Conservation (phyloP, 2,329 filamentous ascomycete genomes). For the Emergomyces pasteurianus region DNA sequence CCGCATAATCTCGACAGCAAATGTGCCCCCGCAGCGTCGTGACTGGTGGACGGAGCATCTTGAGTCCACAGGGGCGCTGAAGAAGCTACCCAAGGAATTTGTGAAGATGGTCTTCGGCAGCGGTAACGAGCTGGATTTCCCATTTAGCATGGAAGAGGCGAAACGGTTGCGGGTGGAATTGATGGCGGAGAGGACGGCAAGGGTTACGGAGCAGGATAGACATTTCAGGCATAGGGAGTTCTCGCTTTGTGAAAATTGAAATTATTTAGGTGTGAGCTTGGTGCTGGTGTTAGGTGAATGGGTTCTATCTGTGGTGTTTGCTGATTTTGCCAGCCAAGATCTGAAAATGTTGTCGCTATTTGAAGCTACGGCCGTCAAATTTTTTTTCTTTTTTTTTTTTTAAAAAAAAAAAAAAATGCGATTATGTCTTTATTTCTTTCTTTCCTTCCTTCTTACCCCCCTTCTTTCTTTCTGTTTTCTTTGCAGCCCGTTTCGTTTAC, state of each 20-base stretch:
- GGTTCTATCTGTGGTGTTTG: background rate
- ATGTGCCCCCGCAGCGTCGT: conserved; percentile 4
- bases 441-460: too few species aligned
- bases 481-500: too few species aligned
- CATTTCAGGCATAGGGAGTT: background rate
- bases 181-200: background rate
- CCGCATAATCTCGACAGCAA: conserved; percentile 1
- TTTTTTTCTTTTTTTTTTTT: too few species aligned
- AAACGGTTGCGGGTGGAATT: background rate
- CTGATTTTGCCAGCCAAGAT: background rate
- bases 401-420: too few species aligned
- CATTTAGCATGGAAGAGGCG: conserved; percentile 2
- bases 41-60: conserved; percentile 4
- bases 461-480: too few species aligned
- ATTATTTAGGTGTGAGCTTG: background rate
- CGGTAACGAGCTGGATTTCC: background rate
- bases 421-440: too few species aligned
- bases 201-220: background rate
- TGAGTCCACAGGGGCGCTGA: background rate
- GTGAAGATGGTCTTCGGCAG: background rate
- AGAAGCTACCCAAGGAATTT: conserved; percentile 2
- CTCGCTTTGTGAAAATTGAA: background rate
- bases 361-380: too few species aligned
- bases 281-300: background rate
- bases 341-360: too few species aligned